Evolutionary conservation across 768 basidiomycete genomes (phyloP).

Genomic region (Candolleomyces eurysporus): DNA sequence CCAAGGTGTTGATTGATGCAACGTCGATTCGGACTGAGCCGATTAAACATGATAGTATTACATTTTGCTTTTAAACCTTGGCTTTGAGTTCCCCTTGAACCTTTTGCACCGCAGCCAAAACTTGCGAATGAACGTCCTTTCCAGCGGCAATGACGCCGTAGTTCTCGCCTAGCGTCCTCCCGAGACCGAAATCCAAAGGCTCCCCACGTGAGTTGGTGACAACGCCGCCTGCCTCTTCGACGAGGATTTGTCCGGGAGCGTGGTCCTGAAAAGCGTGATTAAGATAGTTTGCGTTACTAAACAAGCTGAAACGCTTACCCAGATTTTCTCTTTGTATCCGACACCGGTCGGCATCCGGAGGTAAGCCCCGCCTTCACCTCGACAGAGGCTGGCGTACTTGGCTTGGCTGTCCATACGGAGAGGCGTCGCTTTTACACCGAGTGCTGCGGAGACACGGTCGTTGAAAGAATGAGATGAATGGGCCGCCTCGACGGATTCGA

Average conservation of each 20-base stretch:
- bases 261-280: constrained; percentile 62
- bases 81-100: constrained; percentile 39
- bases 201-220: constrained; percentile 81
- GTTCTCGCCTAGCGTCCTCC: constrained; percentile 83
- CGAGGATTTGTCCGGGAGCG: constrained; percentile 79
- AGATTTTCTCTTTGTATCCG: constrained; percentile 93
- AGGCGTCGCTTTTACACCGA: constrained; percentile 64
- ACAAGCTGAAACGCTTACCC: constrained; percentile 50
- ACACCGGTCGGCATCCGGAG: constrained; percentile 74
- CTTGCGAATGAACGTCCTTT: constrained; percentile 62
- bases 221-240: constrained; percentile 88
- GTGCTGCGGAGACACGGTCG: constrained; percentile 60
- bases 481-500: constrained; percentile 90
- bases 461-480: constrained; percentile 92
- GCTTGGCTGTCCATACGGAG: constrained; percentile 95
- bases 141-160: constrained; percentile 85
- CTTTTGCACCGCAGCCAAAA: constrained; percentile 72
- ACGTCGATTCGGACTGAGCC: too few species aligned
- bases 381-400: constrained; percentile 84
- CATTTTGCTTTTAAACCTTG: constrained; percentile 19
- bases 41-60: background rate
- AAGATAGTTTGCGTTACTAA: background rate
- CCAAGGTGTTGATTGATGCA: too few species aligned
- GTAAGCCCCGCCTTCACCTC: constrained; percentile 85
- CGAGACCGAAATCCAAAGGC: constrained; percentile 81